Evolutionary conservation across 495 filamentous ascomycete species (phyloP), one percentile per base, ranked within the genome.

Genomic region (Physcia stellaris): DNA sequence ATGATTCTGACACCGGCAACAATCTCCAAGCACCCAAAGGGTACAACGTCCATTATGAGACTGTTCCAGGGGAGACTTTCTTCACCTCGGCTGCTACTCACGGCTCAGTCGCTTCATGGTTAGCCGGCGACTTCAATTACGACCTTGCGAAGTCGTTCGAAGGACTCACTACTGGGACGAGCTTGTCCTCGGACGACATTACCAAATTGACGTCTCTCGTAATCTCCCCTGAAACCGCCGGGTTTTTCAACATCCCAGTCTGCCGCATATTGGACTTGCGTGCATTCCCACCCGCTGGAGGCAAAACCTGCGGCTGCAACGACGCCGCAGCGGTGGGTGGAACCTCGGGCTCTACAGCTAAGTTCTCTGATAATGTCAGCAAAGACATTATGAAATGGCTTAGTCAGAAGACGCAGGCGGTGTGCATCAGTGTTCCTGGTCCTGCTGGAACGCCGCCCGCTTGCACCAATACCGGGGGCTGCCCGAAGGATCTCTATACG

Each of bases 171-270:
- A 45, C 15, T 21, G 32, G 35, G 3, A 29, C n/a, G 11, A 24
- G 28, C 16, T 23, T 40, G 3, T 24, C 24, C 6, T 9, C 6
- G 12, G 17, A 21, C 15, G 15, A 32, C 11, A 29, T 39, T 20
- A 20, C 7, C 6, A 24, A 28, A 12, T 27, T 45, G 7, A 23
- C 23, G 7, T 28, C 10, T 15, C 22, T 45, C 17, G 24, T 35
- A 10, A 39, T 45, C 23, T 16, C 31, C 9, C 23, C 24, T 12
- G 23, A 21, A 10, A 46, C 43, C 10, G 43, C 43, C 4, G 43
- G 43, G 6, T 42, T 46, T 33, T 46, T 46, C 43, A 46, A 46
- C 17, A 40, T 42, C n/a, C 39, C 43, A 11, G 43, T 46, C 13
- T 46, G 43, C 12, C 31, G 15, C 26, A 41, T 32, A n/a, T 46